Conservation (phyloP, 148 eudicot genomes). For the Amaranthus hypochondriacus region DNA sequence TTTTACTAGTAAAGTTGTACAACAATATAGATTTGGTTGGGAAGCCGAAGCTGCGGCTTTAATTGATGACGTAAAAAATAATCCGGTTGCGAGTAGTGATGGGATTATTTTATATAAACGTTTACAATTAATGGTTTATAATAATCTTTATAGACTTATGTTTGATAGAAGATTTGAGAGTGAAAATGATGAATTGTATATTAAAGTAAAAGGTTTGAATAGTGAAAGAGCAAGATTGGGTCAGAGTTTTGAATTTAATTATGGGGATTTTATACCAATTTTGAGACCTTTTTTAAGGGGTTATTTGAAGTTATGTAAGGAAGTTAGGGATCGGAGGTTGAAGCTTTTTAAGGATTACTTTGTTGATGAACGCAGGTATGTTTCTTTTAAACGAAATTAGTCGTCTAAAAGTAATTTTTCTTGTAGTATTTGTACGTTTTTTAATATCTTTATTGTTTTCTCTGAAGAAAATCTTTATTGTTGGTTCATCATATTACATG, state of each 20-base stretch:
- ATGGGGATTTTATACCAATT: conserved; percentile 77
- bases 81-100: conserved; percentile 37
- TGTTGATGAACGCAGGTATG: conserved; percentile 76
- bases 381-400: neutral
- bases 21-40: conserved; percentile 62
- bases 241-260: conserved; percentile 81
- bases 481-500: no score
- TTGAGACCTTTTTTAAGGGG: conserved; percentile 71
- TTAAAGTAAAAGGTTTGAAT: conserved; percentile 57
- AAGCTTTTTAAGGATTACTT: conserved; percentile 67
- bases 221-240: conserved; percentile 71
- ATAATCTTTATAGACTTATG: conserved; percentile 72
- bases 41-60: conserved; percentile 62
- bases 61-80: conserved; percentile 55
- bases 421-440: no score
- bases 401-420: no score
- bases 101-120: conserved; percentile 56
- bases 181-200: conserved; percentile 55
- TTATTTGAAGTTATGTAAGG: conserved; percentile 56
- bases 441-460: no score
- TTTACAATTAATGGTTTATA: conserved; percentile 70
- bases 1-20: conserved; percentile 26
- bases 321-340: conserved; percentile 63
- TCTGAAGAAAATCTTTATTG: no score
- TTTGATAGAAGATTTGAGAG: conserved; percentile 61